These are phyloP conservation scores for Trichocladium antarcticum DNA, from an alignment of 495 filamentous ascomycete genomes.

Conservation along the genomic window DNA sequence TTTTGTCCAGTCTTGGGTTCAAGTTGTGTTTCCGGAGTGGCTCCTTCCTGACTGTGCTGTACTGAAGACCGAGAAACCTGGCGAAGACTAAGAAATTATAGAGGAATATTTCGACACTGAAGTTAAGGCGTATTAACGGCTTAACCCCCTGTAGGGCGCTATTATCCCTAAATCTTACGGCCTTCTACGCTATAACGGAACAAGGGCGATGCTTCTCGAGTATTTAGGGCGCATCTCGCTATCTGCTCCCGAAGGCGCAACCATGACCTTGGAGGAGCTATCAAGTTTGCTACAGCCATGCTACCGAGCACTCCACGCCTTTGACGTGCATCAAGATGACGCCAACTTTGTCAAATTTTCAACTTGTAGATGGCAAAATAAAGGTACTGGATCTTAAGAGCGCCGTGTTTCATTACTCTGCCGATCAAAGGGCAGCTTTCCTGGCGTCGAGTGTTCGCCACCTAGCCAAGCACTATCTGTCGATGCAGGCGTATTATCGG, in stretches of 20 bases:
- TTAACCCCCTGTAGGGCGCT: not conserved
- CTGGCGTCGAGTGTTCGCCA: not conserved
- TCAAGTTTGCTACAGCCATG: not conserved
- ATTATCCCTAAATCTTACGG: not conserved
- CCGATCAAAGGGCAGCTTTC: not conserved
- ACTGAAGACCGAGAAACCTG: not conserved
- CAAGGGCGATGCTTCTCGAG: not conserved
- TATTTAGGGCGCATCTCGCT: not conserved
- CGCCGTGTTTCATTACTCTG: not conserved
- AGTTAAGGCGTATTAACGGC: not conserved
- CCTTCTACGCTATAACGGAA: not conserved
- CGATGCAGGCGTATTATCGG: not conserved
- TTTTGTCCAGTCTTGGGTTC: not conserved
- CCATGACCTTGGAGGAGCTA: not conserved
- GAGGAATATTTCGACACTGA: not conserved
- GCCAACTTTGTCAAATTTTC: slow-evolving; percentile 5
- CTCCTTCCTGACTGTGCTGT: not conserved
- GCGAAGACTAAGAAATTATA: not conserved
- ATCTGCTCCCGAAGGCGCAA: not conserved
- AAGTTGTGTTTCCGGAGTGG: not conserved
- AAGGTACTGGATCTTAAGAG: slow-evolving; percentile 5
- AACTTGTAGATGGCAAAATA: slow-evolving; percentile 4
- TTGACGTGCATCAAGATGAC: slow-evolving; percentile 4
- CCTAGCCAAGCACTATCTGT: not conserved
- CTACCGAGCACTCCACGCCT: slow-evolving; percentile 5